Percentiles rank a stretch among this genome's conserved stretches.
Evolutionary conservation across 2,329 filamentous ascomycete genomes (phyloP).

Genomic region (Anthostomella pinea): DNA sequence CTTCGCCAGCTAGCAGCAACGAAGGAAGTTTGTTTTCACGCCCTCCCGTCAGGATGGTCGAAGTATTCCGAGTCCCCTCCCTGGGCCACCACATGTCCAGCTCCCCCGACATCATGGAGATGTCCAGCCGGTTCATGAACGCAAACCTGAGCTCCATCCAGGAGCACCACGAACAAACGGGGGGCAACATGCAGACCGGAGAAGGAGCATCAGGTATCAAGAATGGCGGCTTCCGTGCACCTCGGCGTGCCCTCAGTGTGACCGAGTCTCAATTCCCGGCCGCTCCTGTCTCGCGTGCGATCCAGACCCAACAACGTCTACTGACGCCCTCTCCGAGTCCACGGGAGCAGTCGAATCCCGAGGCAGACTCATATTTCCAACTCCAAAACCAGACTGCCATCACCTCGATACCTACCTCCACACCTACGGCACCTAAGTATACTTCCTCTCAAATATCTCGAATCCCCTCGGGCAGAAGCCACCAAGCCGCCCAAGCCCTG

Average conservation of each 20-base stretch:
- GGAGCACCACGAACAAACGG: conserved; percentile 9
- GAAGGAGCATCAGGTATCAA: conserved; percentile 9
- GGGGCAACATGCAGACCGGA: conserved; percentile 1
- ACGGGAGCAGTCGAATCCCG: conserved; percentile 14
- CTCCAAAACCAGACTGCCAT: conserved; percentile 1
- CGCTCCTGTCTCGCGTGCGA: conserved; percentile 14
- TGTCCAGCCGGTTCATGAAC: conserved; percentile 26
- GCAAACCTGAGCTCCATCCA: conserved; percentile 24
- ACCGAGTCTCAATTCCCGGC: conserved; percentile 25
- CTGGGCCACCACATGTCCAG: conserved; percentile 19
- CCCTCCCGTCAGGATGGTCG: conserved; percentile 26
- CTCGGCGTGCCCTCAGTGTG: conserved; percentile 31
- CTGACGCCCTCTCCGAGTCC: conserved; percentile 22
- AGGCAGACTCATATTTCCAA: conserved; percentile 22
- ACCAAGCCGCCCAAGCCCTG: conserved; percentile 11
- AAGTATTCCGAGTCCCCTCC: conserved; percentile 27
- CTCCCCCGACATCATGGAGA: conserved; percentile 25
- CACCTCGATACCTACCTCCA: conserved; percentile 4
- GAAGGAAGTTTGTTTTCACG: conserved; percentile 1
- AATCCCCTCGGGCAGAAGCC: conserved; percentile 13
- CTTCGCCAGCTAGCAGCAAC: conserved; percentile 7
- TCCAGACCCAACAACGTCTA: conserved; percentile 16
- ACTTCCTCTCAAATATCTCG: conserved; percentile 1
- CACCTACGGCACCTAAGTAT: conserved; percentile 1
- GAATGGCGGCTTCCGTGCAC: conserved; percentile 15